Conservation (phyloP, 1,284 basidiomycete species). For the Peniophora sp. region DNA sequence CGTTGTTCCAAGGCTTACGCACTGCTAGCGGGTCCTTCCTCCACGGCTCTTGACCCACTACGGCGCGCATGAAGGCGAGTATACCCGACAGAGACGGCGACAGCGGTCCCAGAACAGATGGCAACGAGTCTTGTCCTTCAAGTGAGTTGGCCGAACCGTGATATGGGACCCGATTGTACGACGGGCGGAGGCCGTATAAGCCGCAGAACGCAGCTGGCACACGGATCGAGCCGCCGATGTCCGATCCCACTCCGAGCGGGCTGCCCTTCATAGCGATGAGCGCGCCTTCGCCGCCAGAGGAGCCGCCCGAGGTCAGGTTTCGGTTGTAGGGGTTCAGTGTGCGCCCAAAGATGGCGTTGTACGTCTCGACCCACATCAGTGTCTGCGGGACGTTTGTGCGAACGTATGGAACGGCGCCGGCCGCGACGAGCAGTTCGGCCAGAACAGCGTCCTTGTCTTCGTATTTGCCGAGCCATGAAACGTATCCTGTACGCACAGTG, state of each 20-base stretch:
- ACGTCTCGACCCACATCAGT: constrained; percentile 34
- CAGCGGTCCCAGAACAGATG: constrained; percentile 51
- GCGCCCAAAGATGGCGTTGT: constrained; percentile 36
- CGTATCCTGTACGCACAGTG: constrained; percentile 18
- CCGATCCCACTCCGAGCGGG: constrained; percentile 63
- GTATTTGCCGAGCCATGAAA: constrained; percentile 27
- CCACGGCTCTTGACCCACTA: constrained; percentile 41
- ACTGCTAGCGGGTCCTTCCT: constrained; percentile 39
- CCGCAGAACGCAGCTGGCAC: constrained; percentile 47
- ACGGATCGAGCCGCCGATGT: constrained; percentile 37
- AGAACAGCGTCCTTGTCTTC: constrained; percentile 29
- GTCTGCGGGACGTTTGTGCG: constrained; percentile 43
- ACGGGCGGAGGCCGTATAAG: constrained; percentile 47
- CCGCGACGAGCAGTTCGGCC: constrained; percentile 30
- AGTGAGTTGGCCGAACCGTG: constrained; percentile 34
- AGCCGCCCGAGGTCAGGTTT: constrained; percentile 41
- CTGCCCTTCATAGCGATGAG: constrained; percentile 54
- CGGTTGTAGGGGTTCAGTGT: constrained; percentile 48
- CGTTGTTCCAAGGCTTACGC: constrained; percentile 40
- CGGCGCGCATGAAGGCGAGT: constrained; percentile 39
- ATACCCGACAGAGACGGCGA: constrained; percentile 35
- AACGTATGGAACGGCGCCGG: constrained; percentile 39
- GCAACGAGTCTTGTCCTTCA: constrained; percentile 45
- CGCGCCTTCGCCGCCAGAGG: constrained; percentile 51
- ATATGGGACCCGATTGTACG: constrained; percentile 48